Evolutionary conservation across 352 stramenopile species (phyloP), one percentile per base, ranked within the genome.

Genomic region (Pythium volutum): DNA sequence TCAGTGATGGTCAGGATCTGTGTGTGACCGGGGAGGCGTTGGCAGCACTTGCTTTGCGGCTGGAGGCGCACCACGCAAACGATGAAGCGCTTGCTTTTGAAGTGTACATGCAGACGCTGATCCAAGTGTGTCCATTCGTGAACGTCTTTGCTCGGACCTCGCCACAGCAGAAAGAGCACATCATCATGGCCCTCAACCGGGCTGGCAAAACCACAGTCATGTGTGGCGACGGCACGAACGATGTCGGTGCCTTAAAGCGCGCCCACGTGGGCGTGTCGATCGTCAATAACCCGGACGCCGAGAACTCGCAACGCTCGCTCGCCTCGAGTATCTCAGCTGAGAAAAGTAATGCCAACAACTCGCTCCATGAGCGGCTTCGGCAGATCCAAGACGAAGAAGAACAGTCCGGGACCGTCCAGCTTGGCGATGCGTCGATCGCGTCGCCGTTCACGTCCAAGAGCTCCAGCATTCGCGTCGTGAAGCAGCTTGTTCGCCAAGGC

Each of bases 161-260:
- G 26, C 96, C 96, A 14, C 67, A 88, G 33, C 91, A 98, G 48
- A 99, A 99, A 66, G 93, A 98, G 73, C 69, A 78, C 49, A 75
- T 98, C 5, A 75, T 98, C 47, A 79, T 86, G 38, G 84, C 88
- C 4, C 83, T 98, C 22, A 98, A 98, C 68, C 73, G 75, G 2
- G 73, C 64, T n/a, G 93, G 91, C 12, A 71, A 76, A 71, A 92
- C 64, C 18, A 98, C 90, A 3, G 73, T 96, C 1, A 98, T 98
- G 93, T 98, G 95, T 59, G 96, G 96, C n/a, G 96, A 99, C 62
- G 96, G 96, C 43, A 97, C 88, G 9, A 99, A 99, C 71, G 96
- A 98, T 70, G 88, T 98, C 12, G 90, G 90, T 33, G 89, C 89
- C 11, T 63, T 97, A 3, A 96, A 96, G 59, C 80, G 90, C 41